Evolutionary conservation across 371 early-diverging fungal species (phyloP).

Genomic region (Mortierella sp.): DNA sequence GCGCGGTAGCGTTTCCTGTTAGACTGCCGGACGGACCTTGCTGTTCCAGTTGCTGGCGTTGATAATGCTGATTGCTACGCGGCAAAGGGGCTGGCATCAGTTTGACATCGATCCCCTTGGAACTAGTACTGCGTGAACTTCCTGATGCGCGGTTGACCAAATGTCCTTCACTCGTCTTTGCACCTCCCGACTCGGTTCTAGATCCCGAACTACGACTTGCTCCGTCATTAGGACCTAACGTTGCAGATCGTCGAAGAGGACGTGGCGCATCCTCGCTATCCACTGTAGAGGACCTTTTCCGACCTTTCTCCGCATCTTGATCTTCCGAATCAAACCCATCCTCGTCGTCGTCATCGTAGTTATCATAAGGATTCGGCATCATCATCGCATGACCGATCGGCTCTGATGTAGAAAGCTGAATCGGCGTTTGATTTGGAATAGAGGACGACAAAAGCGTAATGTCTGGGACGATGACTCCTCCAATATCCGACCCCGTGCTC

Average conservation of each 20-base stretch:
- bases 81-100: slow-evolving; percentile 52
- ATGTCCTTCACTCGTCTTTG: slow-evolving; percentile 14
- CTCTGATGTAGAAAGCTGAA: slow-evolving; percentile 36
- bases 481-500: slow-evolving; percentile 55
- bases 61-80: slow-evolving; percentile 46
- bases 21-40: slow-evolving; percentile 14
- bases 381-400: slow-evolving; percentile 7
- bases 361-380: not conserved
- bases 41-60: slow-evolving; percentile 45
- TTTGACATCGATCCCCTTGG: slow-evolving; percentile 36
- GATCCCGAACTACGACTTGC: slow-evolving; percentile 24
- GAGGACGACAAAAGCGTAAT: slow-evolving; percentile 54
- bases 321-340: slow-evolving; percentile 9
- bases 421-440: slow-evolving; percentile 28
- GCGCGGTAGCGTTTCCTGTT: slow-evolving; percentile 13
- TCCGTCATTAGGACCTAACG: slow-evolving; percentile 37
- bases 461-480: slow-evolving; percentile 48
- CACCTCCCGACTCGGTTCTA: slow-evolving; percentile 21
- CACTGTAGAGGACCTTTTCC: slow-evolving; percentile 13
- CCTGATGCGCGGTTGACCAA: slow-evolving; percentile 2
- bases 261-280: slow-evolving; percentile 13
- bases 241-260: slow-evolving; percentile 36
- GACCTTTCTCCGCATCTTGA: not conserved
- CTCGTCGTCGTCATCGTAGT: not conserved
- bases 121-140: not conserved